phyloP scores from a whole-genome alignment of 768 basidiomycete species.

The Rossbeevera mucosa region DNA sequence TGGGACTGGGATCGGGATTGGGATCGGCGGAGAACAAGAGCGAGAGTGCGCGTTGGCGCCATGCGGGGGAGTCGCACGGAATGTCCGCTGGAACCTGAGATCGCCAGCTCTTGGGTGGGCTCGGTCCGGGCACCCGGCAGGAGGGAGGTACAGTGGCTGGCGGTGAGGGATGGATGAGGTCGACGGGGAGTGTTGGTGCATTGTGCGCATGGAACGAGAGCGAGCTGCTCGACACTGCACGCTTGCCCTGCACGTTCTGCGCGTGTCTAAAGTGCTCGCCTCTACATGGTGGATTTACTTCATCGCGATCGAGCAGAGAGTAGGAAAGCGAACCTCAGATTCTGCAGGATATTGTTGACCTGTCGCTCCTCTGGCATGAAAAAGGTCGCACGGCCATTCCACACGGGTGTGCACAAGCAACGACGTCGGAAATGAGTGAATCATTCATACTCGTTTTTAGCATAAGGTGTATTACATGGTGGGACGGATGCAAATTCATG shows the following conservation, averaged over 20 bases:
- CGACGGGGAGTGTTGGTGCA: slow-evolving; percentile 43
- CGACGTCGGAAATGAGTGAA: not conserved
- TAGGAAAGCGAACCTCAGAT: slow-evolving; percentile 21
- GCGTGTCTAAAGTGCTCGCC: slow-evolving; percentile 68
- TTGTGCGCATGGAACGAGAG: slow-evolving; percentile 30
- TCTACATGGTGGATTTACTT: slow-evolving; percentile 33
- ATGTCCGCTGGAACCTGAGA: slow-evolving; percentile 16
- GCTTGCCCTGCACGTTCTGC: slow-evolving; percentile 45
- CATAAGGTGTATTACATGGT: slow-evolving; percentile 29
- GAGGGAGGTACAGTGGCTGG: not conserved
- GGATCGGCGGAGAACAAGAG: slow-evolving; percentile 38
- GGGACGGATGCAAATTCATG: slow-evolving; percentile 24
- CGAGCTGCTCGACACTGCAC: slow-evolving; percentile 10
- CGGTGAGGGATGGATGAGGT: slow-evolving; percentile 33
- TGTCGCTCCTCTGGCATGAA: slow-evolving; percentile 20
- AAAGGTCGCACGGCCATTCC: not conserved
- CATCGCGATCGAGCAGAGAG: not conserved
- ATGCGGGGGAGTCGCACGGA: slow-evolving; percentile 31
- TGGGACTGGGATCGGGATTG: slow-evolving; percentile 10
- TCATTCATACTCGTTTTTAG: slow-evolving; percentile 25
- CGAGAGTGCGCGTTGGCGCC: slow-evolving; percentile 56
- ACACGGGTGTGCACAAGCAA: not conserved
- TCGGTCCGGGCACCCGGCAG: slow-evolving; percentile 42
- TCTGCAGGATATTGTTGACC: slow-evolving; percentile 28
- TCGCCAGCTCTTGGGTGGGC: slow-evolving; percentile 58